Evolutionary conservation across 192 early-diverging fungal genomes (phyloP), one percentile per base, ranked within the genome.

Genomic region (Linnemannia schmuckeri): DNA sequence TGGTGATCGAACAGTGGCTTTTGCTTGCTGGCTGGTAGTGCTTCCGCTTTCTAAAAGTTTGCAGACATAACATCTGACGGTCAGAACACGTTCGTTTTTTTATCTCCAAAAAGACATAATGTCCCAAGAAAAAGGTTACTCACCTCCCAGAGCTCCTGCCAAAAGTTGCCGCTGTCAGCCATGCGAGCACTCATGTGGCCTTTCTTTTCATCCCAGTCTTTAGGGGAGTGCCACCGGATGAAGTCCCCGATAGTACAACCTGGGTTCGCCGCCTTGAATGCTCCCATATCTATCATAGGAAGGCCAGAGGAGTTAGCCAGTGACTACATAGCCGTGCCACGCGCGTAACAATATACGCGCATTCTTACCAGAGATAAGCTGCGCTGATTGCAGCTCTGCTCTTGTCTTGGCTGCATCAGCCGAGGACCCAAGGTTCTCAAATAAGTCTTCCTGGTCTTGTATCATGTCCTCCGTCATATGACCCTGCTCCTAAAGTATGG

Each of bases 221-320:
- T 93, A 15, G 97, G 97, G 12, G 97, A 97, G 85, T 97, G 95
- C 97, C 97, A 98, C 54, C 97, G 93, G 27, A 98, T 94, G 92
- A 98, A 98, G 75, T 98, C 97, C 1, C 94, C 96, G 46, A 98
- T 81, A 6, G 78, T 77, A 37, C 92, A 92, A 8, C 91, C 89
- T 9, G 96, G 95, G 80, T 98, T 98, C 20, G 97, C 97, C 10
- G 97, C 97, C 82, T 98, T 98, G 89, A 98, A 98, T 38, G 96
- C 94, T 73, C 95, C 89, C 97, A 98, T 97, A 87, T 98, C 97
- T 75, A 52, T 13, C 66, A 66, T 68, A 3, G 37, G 20, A 72
- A 30, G 15, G 33, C 66, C 4, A 0, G 47, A 9, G 15, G 15
- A 54, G 18, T 76, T 37, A 27, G 30, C 5, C 70, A 1, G 22